phyloP scores from a whole-genome alignment of 768 basidiomycete species.

The Tulasnella sp. region DNA sequence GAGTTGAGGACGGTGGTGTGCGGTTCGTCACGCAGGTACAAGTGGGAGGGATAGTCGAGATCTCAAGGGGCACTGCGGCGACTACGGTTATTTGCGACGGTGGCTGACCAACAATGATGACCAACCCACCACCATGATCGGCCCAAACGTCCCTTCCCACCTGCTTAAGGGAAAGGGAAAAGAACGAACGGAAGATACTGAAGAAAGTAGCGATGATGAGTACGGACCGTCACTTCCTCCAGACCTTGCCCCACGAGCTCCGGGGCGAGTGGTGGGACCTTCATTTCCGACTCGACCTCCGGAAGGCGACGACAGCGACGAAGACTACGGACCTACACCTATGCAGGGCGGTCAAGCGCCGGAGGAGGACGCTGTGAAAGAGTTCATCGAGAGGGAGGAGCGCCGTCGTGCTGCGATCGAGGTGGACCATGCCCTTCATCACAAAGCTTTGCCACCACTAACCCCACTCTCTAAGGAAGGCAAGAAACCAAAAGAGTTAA shows the following conservation, averaged over 20 bases:
- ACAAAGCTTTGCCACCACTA: background rate
- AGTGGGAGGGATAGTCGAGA: slow-evolving; percentile 4
- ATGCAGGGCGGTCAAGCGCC: slow-evolving; percentile 40
- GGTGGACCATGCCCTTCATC: slow-evolving; percentile 18
- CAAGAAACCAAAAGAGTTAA: slow-evolving; percentile 56
- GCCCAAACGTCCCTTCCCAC: slow-evolving; percentile 28
- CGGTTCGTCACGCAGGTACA: too few relatives aligned
- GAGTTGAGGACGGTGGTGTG: too few relatives aligned
- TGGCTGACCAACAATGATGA: background rate
- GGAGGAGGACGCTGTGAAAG: slow-evolving; percentile 50
- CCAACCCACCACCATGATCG: slow-evolving; percentile 20
- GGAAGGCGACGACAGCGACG: slow-evolving; percentile 39
- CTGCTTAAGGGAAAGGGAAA: slow-evolving; percentile 20
- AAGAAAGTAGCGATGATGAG: slow-evolving; percentile 17
- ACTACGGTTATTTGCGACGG: background rate
- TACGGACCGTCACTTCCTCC: slow-evolving; percentile 18
- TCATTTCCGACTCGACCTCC: slow-evolving; percentile 32
- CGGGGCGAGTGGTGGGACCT: slow-evolving; percentile 39
- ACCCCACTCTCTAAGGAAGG: slow-evolving; percentile 41
- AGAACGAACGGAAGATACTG: background rate
- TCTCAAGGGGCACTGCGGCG: background rate
- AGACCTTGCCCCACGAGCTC: slow-evolving; percentile 10
- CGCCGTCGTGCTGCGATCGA: slow-evolving; percentile 57
- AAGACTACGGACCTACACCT: slow-evolving; percentile 73
- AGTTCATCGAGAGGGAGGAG: slow-evolving; percentile 80